A percentile compares a stretch with the other conserved stretches of the same genome.
Evolutionary conservation across 2,329 filamentous ascomycete species (phyloP).

Genomic region (Colletotrichum lindemuthianum): DNA sequence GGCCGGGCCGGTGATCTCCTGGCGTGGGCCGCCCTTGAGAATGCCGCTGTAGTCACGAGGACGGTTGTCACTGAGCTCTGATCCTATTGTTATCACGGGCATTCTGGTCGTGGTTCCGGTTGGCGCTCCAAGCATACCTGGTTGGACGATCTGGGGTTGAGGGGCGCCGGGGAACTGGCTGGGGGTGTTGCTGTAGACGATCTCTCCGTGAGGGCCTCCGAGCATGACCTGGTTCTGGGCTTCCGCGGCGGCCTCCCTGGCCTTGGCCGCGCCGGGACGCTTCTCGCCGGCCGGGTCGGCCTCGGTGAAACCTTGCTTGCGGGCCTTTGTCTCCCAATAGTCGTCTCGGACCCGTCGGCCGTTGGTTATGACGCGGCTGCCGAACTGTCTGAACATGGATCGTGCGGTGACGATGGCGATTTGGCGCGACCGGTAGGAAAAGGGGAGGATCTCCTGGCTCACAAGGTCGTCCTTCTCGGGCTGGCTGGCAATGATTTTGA

Average conservation of each 20-base stretch:
- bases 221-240: slow-evolving; percentile 72
- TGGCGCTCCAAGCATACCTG: slow-evolving; percentile 74
- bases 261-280: slow-evolving; percentile 89
- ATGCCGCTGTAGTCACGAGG: slow-evolving; percentile 86
- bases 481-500: slow-evolving; percentile 97
- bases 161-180: slow-evolving; percentile 72
- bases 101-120: slow-evolving; percentile 76
- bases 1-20: slow-evolving; percentile 86
- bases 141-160: slow-evolving; percentile 75
- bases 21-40: slow-evolving; percentile 79
- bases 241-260: slow-evolving; percentile 81
- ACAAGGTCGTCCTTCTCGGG: slow-evolving; percentile 97
- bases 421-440: slow-evolving; percentile 97
- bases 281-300: slow-evolving; percentile 97
- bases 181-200: slow-evolving; percentile 84
- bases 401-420: slow-evolving; percentile 97
- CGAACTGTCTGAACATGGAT: slow-evolving; percentile 99
- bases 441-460: slow-evolving; percentile 92
- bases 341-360: slow-evolving; percentile 94
- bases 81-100: slow-evolving; percentile 84
- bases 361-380: slow-evolving; percentile 89
- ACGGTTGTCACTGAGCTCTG: slow-evolving; percentile 80
- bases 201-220: slow-evolving; percentile 80
- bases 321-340: slow-evolving; percentile 97
- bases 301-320: slow-evolving; percentile 98